phyloP scores from a whole-genome alignment of 441 rosid species.

The Populus tomentosa region DNA sequence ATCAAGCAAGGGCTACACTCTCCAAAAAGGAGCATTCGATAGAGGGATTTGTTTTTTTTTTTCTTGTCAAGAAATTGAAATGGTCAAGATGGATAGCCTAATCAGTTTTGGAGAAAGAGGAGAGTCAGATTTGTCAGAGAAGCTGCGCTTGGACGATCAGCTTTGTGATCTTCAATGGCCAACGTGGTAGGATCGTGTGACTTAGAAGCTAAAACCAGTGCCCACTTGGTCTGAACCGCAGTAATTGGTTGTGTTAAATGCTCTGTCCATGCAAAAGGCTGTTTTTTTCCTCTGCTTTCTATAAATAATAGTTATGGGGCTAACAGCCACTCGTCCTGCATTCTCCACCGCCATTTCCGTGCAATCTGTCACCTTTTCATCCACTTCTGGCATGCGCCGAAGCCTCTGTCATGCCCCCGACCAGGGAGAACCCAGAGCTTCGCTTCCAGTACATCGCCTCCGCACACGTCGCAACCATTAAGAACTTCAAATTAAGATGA shows the following conservation, averaged over 20 bases:
- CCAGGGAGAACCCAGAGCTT: conserved; percentile 19
- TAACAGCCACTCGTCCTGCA: conserved; percentile 21
- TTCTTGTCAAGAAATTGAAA: background rate
- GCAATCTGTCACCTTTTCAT: conserved; percentile 28
- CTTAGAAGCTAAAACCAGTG: conserved; percentile 27
- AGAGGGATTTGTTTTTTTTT: background rate
- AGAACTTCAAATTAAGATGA: background rate
- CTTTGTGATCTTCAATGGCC: conserved; percentile 6
- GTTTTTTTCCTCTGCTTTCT: conserved; percentile 18
- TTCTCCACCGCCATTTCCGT: conserved; percentile 37
- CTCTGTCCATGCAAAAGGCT: conserved; percentile 16
- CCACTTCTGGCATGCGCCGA: conserved; percentile 13
- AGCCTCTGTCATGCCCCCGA: conserved; percentile 10
- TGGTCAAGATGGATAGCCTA: background rate
- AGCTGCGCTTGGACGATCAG: conserved; percentile 24
- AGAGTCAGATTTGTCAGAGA: conserved; percentile 21
- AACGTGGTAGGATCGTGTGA: conserved; percentile 28
- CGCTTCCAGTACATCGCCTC: conserved; percentile 3
- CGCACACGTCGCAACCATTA: conserved; percentile 8
- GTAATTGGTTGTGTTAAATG: background rate
- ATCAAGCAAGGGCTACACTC: conserved; percentile 2
- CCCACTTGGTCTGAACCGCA: conserved; percentile 29
- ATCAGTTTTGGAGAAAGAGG: background rate
- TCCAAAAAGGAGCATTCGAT: conserved; percentile 11
- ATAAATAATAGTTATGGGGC: conserved; percentile 30